Evolutionary conservation across 805 yeast species (phyloP).

Genomic region (Spathaspora passalidarum): DNA sequence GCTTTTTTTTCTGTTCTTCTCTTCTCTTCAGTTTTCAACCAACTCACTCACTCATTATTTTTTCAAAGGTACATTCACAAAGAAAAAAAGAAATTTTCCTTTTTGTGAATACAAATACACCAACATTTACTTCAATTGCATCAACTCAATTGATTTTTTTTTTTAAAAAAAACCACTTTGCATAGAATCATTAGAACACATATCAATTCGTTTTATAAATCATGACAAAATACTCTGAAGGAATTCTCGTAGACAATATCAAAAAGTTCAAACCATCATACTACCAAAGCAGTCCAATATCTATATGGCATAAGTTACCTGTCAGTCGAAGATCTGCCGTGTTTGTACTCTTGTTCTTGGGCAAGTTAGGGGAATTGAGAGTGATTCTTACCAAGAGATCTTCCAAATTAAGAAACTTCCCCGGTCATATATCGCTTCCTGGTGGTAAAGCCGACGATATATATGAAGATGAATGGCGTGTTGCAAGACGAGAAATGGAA

Average conservation of each 20-base stretch:
- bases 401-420: conserved; percentile 63
- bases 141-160: background rate
- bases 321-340: conserved; percentile 73
- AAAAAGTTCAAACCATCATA: conserved; percentile 22
- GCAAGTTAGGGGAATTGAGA: conserved; percentile 68
- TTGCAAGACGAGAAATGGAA: conserved; percentile 77
- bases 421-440: conserved; percentile 90
- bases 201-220: background rate
- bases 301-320: conserved; percentile 69
- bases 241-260: conserved; percentile 12
- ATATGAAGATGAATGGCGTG: conserved; percentile 63
- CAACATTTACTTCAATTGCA: background rate
- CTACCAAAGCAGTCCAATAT: conserved; percentile 23
- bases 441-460: conserved; percentile 86
- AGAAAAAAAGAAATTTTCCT: background rate
- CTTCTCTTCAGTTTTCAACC: too few relatives aligned
- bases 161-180: background rate
- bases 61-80: background rate
- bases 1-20: background rate
- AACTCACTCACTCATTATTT: background rate
- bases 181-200: too few relatives aligned
- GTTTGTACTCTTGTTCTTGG: conserved; percentile 67
- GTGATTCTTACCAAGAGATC: conserved; percentile 81
- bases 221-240: conserved; percentile 8
- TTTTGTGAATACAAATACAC: background rate